Evolutionary conservation across 2,329 filamentous ascomycete genomes (phyloP), one percentile per base, ranked within the genome.

Genomic region (Parasarocladium wereldwijsianum): DNA sequence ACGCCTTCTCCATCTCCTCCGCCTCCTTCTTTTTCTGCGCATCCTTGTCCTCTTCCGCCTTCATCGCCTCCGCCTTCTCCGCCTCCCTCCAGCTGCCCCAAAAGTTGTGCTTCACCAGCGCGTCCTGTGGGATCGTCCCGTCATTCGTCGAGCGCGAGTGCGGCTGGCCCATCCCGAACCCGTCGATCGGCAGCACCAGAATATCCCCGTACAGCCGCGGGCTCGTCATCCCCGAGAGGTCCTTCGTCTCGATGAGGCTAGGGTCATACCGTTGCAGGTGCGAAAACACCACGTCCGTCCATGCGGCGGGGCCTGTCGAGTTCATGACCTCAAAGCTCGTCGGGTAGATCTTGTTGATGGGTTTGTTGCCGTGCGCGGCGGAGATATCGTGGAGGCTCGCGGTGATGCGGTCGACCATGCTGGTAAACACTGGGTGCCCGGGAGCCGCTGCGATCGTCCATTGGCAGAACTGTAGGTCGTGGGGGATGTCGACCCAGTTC

Each of bases 361-460:
- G 14, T 21, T 10, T 14, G 19, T 21, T 21, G 9, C 14, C 14
- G n/a, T 30, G 28, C 20, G 17, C 11, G 14, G 5, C 28, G 6
- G 16, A 19, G 15, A 47, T 37, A 6, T 43, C 45, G 3, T 49
- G 34, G 8, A 51, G 28, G 43, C 37, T 35, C n/a, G 25, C 24
- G 8, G 51, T 17, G 9, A 44, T 37, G 10, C 40, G 37, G 7
- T 37, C 34, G 7, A 39, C 38, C 41, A 50, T 49, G 14, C 31
- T 41, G 17, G 22, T 24, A 29, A 51, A 47, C 0, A 50, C 31
- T 2, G 47, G 41, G 21, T 50, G 47, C 2, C 44, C 40, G 2
- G 49, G 46, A 1, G 43, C 43, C 2, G 44, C 44, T 9, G 45
- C 46, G 25, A 52, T 47, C 12, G 47, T 47, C 47, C 47, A 52